Conservation (phyloP, 176 grass and related monocot genomes). For the Lolium rigidum region DNA sequence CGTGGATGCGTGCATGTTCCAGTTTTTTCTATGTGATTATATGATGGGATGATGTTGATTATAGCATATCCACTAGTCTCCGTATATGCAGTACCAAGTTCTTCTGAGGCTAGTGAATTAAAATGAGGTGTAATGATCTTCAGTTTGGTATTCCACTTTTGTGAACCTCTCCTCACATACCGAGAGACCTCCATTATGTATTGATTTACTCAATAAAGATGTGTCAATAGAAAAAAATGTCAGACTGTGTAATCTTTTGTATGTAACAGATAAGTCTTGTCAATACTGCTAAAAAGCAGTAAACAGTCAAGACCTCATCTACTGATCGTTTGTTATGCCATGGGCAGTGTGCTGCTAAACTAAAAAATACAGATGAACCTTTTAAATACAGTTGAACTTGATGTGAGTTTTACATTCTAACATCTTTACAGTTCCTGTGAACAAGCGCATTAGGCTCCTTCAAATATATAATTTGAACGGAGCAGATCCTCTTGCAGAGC, state of each 20-base stretch:
- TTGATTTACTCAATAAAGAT: constrained; percentile 31
- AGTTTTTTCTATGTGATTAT: neutral
- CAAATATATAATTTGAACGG: no score
- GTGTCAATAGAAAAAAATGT: constrained; percentile 36
- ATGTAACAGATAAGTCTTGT: neutral
- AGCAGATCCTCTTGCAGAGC: no score
- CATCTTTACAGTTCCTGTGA: neutral
- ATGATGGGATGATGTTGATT: constrained; percentile 35
- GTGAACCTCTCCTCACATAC: constrained; percentile 21
- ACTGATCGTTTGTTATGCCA: neutral
- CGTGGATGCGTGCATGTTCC: neutral
- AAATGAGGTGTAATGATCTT: constrained; percentile 23
- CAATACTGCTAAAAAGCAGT: neutral
- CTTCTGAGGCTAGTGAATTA: constrained; percentile 8
- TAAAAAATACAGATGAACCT: neutral
- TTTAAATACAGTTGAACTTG: neutral
- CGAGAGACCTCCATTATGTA: constrained; percentile 36
- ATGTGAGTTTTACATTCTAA: neutral
- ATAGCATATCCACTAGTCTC: neutral
- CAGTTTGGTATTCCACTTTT: neutral
- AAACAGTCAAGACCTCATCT: neutral
- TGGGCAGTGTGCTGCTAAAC: neutral
- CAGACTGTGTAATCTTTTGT: neutral
- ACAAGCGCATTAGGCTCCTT: no score
- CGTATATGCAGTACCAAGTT: neutral